phyloP scores from a whole-genome alignment of 495 filamentous ascomycete genomes.

The Halenospora varia region DNA sequence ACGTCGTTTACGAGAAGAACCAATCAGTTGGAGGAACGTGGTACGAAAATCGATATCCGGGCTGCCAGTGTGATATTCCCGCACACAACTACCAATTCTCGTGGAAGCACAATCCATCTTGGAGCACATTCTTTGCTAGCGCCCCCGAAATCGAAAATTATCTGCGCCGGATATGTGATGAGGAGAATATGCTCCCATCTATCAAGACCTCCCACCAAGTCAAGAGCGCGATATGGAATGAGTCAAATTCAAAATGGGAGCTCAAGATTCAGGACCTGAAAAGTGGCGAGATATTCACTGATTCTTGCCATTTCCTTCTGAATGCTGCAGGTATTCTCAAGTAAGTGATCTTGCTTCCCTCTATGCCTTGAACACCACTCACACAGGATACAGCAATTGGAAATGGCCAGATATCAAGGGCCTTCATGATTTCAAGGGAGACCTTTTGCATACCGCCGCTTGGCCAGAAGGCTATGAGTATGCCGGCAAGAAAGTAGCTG shows the following conservation, averaged over 20 bases:
- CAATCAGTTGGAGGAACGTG: slow-evolving; percentile 56
- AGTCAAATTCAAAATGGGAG: slow-evolving; percentile 5
- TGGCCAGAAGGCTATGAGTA: slow-evolving; percentile 40
- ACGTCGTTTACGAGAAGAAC: slow-evolving; percentile 78
- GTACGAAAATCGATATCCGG: slow-evolving; percentile 57
- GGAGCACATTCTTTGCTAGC: slow-evolving; percentile 54
- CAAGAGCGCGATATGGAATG: slow-evolving; percentile 13
- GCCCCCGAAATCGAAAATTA: slow-evolving; percentile 58
- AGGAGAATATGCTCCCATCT: slow-evolving; percentile 48
- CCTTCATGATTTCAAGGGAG: slow-evolving; percentile 12
- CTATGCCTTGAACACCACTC: no score
- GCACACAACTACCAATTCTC: slow-evolving; percentile 54
- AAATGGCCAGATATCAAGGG: slow-evolving; percentile 43
- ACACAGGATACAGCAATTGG: slow-evolving; percentile 34
- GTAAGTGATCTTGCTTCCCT: slow-evolving; percentile 8
- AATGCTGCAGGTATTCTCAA: slow-evolving; percentile 16
- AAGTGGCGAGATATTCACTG: background rate
- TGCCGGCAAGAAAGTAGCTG: slow-evolving; percentile 44
- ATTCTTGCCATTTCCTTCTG: slow-evolving; percentile 12
- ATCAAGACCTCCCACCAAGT: slow-evolving; percentile 28
- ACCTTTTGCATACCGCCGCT: slow-evolving; percentile 16
- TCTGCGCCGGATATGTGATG: slow-evolving; percentile 46
- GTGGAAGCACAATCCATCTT: slow-evolving; percentile 52
- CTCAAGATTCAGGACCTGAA: slow-evolving; percentile 5
- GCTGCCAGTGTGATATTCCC: slow-evolving; percentile 50